These are phyloP conservation scores for Pseudopediastrum boryanum DNA, from an alignment of 139 green algal species.

Conservation along the genomic window DNA sequence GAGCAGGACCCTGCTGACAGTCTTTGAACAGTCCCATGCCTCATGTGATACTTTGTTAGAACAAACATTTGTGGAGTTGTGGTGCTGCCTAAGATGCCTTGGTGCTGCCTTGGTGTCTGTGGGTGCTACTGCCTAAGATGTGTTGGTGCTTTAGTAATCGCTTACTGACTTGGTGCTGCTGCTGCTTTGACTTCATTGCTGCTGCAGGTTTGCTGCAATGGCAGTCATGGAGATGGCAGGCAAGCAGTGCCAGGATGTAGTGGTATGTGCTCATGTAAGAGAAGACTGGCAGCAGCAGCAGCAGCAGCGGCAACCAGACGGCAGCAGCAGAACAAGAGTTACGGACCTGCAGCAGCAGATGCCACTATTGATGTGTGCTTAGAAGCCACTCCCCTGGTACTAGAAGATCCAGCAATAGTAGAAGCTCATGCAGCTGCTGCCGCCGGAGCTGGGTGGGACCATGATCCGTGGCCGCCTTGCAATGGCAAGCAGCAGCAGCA, in stretches of 20 bases:
- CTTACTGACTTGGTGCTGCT: too few relatives aligned
- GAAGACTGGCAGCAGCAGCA: neutral
- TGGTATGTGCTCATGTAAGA: conserved; percentile 67
- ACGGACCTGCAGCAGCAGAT: neutral
- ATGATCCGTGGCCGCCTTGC: too few relatives aligned
- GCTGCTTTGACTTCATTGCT: too few relatives aligned
- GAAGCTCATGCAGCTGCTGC: conserved; percentile 21
- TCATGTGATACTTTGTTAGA: too few relatives aligned
- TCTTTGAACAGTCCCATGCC: too few relatives aligned
- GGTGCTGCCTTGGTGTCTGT: too few relatives aligned
- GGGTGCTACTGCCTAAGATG: too few relatives aligned
- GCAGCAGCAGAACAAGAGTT: neutral
- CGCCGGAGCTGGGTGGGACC: conserved; percentile 1
- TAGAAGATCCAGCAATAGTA: conserved; percentile 40
- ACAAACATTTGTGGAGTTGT: too few relatives aligned
- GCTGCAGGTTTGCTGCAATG: conserved; percentile 62
- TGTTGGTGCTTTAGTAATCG: conserved; percentile 38
- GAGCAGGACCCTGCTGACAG: too few relatives aligned
- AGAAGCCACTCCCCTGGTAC: conserved; percentile 57
- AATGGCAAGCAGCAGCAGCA: neutral
- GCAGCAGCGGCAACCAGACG: conserved; percentile 1
- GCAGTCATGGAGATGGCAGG: conserved; percentile 61
- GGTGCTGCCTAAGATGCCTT: too few relatives aligned
- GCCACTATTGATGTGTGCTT: conserved; percentile 30
- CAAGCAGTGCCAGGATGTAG: conserved; percentile 69